Percentiles rank a stretch among this genome's conserved stretches.
These are phyloP conservation scores for Arabidopsis thaliana DNA, from an alignment of 345 rosid genomes.

Conservation along the genomic window DNA sequence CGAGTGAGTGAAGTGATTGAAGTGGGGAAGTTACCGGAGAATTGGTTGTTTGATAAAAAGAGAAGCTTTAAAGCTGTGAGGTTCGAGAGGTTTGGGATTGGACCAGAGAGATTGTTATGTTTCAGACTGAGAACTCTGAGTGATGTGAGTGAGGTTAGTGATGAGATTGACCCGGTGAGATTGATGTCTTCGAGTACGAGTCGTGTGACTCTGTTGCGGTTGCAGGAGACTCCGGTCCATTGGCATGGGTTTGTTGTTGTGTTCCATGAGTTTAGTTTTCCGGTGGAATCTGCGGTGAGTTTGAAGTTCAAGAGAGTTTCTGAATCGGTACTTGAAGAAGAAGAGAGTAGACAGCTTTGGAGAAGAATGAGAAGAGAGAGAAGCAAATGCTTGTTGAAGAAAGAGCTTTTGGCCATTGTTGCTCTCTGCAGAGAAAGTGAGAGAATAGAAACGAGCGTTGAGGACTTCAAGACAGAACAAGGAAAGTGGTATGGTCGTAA, in stretches of 20 bases:
- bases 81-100: conserved; percentile 65
- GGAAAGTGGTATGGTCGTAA: conserved; percentile 43
- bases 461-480: not conserved
- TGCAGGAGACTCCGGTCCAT: conserved; percentile 78
- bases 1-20: conserved; percentile 55
- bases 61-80: conserved; percentile 77
- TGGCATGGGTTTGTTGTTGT: conserved; percentile 56
- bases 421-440: conserved; percentile 34
- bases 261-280: conserved; percentile 70
- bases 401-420: conserved; percentile 55
- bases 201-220: conserved; percentile 61
- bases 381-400: conserved; percentile 17
- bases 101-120: conserved; percentile 64
- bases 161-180: conserved; percentile 61
- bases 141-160: conserved; percentile 60
- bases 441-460: conserved; percentile 31
- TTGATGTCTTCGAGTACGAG: conserved; percentile 70
- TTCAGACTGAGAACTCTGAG: conserved; percentile 87
- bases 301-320: conserved; percentile 61
- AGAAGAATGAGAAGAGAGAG: conserved; percentile 7
- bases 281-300: conserved; percentile 57
- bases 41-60: conserved; percentile 71
- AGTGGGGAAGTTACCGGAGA: conserved; percentile 69
- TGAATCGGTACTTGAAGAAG: conserved; percentile 59
- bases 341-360: conserved; percentile 21